Evolutionary conservation across 345 rosid species (phyloP), one percentile per base, ranked within the genome.

Genomic region (Nasturtium officinale): DNA sequence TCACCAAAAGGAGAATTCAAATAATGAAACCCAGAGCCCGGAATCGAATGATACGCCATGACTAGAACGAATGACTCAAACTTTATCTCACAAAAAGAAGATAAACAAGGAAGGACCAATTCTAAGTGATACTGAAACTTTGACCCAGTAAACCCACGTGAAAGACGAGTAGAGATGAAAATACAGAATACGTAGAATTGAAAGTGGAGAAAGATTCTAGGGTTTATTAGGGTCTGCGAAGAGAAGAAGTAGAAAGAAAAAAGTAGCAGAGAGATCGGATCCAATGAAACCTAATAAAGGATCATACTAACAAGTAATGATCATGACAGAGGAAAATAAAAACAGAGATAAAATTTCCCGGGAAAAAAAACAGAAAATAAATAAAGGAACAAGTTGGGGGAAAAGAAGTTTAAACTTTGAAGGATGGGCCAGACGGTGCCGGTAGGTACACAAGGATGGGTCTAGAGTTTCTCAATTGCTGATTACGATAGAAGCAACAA

Each of bases 1-100:
- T 94, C 97, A 30, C 99, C 98, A 62, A 86, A 89, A 45, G 97
- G 88, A 15, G 92, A 89, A 77, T 87, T 89, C 82, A 80, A 61
- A 76, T 83, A 86, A 43, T 86, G 96, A 69, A 83, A 87, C 61
- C 87, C 89, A 53, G 85, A 78, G 52, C 87, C 83, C 52, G 85
- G 86, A 78, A 78, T 65, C 66, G 84, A 77, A 56, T 85, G 89
- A 83, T 79, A 84, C 69, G 90, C 88, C 96, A 89, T 87, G 62
- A 60, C 29, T 28, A 30, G n/a, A 47, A n/a, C 61, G 16, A 70
- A 56, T 45, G 37, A 28, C 42, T 11, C 9, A 40, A 65, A 61
- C 55, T 69, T 62, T 46, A 10, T 18, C 18, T 2, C 3, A 29
- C 47, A 2, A 3, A 29, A 13, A 12, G 48, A 48, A 35, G 51